phyloP scores from a whole-genome alignment of 768 basidiomycete species.

The Suillus cothurnatus region DNA sequence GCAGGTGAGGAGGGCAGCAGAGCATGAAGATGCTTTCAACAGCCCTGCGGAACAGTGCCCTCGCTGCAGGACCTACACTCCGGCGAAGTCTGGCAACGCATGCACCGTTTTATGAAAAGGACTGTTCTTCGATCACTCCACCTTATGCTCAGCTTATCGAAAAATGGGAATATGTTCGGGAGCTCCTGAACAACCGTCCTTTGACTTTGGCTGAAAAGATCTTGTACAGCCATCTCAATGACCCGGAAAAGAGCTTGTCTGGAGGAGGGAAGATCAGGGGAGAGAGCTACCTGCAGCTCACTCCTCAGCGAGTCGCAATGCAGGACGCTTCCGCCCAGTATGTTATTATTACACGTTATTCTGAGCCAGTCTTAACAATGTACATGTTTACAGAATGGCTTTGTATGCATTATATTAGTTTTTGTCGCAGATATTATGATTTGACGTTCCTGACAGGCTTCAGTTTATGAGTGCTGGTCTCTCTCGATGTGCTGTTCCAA shows the following conservation, averaged over 20 bases:
- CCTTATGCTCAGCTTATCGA: slow-evolving; percentile 73
- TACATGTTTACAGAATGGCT: slow-evolving; percentile 62
- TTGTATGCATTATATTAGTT: slow-evolving; percentile 47
- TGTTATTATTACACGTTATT: slow-evolving; percentile 32
- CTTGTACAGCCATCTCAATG: slow-evolving; percentile 86
- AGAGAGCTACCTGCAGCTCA: slow-evolving; percentile 86
- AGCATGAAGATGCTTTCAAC: slow-evolving; percentile 22
- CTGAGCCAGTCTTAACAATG: slow-evolving; percentile 16
- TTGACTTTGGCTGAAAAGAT: slow-evolving; percentile 98
- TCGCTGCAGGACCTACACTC: slow-evolving; percentile 23
- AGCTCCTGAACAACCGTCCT: slow-evolving; percentile 69
- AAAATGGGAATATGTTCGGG: slow-evolving; percentile 71
- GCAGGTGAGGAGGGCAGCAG: background rate
- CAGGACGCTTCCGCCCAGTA: slow-evolving; percentile 93
- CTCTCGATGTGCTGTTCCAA: slow-evolving; percentile 78
- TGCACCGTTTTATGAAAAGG: slow-evolving; percentile 48
- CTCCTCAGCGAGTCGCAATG: slow-evolving; percentile 95
- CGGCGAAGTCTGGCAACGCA: slow-evolving; percentile 41
- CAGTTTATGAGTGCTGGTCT: slow-evolving; percentile 99
- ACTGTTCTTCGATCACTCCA: slow-evolving; percentile 78
- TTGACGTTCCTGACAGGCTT: slow-evolving; percentile 48
- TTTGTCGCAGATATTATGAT: slow-evolving; percentile 1
- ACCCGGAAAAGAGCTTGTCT: slow-evolving; percentile 73
- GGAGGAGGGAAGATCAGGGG: slow-evolving; percentile 75
- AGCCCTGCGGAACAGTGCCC: slow-evolving; percentile 21